Percentiles rank a stretch among this genome's conserved stretches.
phyloP scores from a whole-genome alignment of 2,329 filamentous ascomycete species.

The Exophiala sideris region DNA sequence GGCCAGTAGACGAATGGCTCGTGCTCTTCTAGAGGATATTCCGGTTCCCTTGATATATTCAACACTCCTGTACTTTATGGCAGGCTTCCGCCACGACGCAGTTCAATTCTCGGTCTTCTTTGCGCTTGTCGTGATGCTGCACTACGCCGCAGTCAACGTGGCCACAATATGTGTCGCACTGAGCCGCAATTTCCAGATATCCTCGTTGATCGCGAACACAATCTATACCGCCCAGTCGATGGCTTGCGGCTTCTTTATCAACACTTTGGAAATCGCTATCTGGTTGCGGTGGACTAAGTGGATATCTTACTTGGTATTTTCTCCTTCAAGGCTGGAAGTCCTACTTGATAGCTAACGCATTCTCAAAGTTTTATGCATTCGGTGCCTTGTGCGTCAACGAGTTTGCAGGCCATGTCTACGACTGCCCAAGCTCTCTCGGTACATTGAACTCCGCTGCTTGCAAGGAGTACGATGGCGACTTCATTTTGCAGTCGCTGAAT shows the following conservation, averaged over 20 bases:
- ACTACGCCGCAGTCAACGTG: conserved; percentile 70
- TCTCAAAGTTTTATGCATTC: background rate
- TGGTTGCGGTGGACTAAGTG: conserved; percentile 72
- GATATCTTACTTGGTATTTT: conserved; percentile 23
- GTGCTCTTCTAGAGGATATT: conserved; percentile 67
- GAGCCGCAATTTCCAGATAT: conserved; percentile 64
- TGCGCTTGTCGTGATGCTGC: conserved; percentile 62
- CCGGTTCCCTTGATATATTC: conserved; percentile 69
- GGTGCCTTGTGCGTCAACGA: conserved; percentile 68
- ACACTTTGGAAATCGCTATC: conserved; percentile 67
- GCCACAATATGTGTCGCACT: conserved; percentile 65
- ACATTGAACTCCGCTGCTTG: conserved; percentile 50
- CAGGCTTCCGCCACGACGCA: conserved; percentile 63
- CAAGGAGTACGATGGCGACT: background rate
- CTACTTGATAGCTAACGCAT: background rate
- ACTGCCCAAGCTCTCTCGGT: conserved; percentile 63
- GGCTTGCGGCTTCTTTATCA: conserved; percentile 67
- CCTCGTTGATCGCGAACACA: conserved; percentile 68
- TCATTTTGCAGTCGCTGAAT: background rate
- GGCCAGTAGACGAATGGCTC: conserved; percentile 66
- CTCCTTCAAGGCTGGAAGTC: background rate
- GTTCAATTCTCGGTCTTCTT: conserved; percentile 70
- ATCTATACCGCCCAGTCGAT: conserved; percentile 70
- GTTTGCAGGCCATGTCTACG: conserved; percentile 62
- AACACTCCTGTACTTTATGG: conserved; percentile 73